Evolutionary conservation across 1,284 basidiomycete genomes (phyloP), one percentile per base, ranked within the genome.

Genomic region (Ceratobasidium sp.): DNA sequence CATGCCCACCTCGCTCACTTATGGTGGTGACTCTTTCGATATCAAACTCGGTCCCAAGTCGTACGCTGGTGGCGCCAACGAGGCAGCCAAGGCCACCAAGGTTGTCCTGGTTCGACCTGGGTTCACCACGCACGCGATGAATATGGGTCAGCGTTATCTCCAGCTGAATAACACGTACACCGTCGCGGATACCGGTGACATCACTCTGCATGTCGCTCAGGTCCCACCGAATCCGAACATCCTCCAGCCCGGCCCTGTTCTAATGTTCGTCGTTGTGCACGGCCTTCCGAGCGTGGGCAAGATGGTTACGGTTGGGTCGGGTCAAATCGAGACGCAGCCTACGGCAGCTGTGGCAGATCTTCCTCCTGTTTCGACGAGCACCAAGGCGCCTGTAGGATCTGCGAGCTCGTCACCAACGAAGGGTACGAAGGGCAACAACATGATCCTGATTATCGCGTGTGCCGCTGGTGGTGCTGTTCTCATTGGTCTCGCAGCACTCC

Each of bases 21-120:
- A 96, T 81, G 95, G 95, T 66, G 95, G 95, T 21, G 80, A 83
- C n/a, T 86, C 85, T 75, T 96, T 95, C 83, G 87, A 93, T 80
- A 82, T 97, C 55, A 82, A 84, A 13, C 82, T 95, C 30, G 83
- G 85, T 26, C 78, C 84, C 1, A 82, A 86, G 21, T 54, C 52
- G 30, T 88, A 91, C 77, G 84, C 92, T 13, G 83, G 81, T 54
- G 83, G 83, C 11, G 81, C 87, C 75, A 80, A 84, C 28, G 78
- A 82, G 77, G 80, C 86, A 52, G 81, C 85, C 77, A 85, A 84
- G 76, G 84, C 74, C 87, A 92, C 93, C 57, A 88, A 86, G 71
- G 92, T 93, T 23, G 86, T 94, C 52, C 80, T 97, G 75, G 87
- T 96, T 78, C 87, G 94, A 71, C 85, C 91, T 16, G 95, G 94